phyloP scores from a whole-genome alignment of 192 early-diverging fungal genomes.

The Podila verticillata region DNA sequence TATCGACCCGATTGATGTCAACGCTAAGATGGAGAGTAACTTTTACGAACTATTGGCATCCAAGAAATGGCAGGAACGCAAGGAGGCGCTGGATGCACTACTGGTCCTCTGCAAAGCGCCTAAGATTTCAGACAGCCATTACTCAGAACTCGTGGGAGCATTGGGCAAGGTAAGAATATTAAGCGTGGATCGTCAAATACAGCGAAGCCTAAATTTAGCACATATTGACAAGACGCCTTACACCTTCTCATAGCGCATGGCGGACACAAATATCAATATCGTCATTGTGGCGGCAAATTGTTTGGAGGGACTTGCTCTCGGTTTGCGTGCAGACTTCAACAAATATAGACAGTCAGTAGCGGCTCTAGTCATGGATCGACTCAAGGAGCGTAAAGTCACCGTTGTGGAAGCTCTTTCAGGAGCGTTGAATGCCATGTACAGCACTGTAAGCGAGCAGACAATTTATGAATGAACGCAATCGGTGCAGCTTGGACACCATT shows the following conservation, averaged over 20 bases:
- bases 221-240: not conserved
- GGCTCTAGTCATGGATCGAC: constrained; percentile 84
- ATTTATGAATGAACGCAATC: too few relatives aligned
- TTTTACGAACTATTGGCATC: constrained; percentile 85
- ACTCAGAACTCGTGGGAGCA: constrained; percentile 82
- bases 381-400: constrained; percentile 94
- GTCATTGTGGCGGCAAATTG: constrained; percentile 83
- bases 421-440: constrained; percentile 88
- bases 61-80: constrained; percentile 97
- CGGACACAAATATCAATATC: constrained; percentile 90
- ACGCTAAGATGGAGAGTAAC: constrained; percentile 82
- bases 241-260: constrained; percentile 61
- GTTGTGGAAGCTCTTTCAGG: constrained; percentile 85
- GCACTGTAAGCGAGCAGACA: constrained; percentile 58
- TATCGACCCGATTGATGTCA: constrained; percentile 91
- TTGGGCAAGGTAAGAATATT: constrained; percentile 76
- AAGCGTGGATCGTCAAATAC: too few relatives aligned
- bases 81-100: constrained; percentile 87
- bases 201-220: not conserved
- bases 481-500: too few relatives aligned
- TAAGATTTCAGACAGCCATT: constrained; percentile 79
- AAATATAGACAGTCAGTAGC: constrained; percentile 80
- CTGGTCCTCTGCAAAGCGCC: constrained; percentile 74
- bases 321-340: constrained; percentile 82
- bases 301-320: constrained; percentile 82